Evolutionary conservation across 495 filamentous ascomycete genomes (phyloP).

Genomic region (Xylaria bambusicola): DNA sequence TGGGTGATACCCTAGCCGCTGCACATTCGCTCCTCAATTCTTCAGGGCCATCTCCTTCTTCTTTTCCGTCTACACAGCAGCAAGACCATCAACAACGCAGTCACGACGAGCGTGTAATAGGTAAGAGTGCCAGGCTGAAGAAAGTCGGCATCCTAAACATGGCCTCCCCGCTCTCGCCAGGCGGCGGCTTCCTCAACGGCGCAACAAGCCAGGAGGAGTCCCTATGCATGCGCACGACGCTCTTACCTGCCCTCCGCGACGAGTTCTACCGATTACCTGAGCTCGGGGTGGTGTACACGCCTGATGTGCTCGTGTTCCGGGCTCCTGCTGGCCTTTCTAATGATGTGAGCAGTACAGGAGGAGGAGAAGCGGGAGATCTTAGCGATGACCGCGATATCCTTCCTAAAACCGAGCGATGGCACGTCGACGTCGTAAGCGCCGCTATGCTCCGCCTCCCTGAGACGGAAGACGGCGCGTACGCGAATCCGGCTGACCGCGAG

Average conservation of each 20-base stretch:
- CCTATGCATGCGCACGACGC: slow-evolving; percentile 64
- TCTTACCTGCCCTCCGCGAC: slow-evolving; percentile 55
- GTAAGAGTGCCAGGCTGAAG: slow-evolving; percentile 16
- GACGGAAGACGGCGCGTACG: slow-evolving; percentile 28
- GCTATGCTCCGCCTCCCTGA: slow-evolving; percentile 56
- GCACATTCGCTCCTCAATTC: slow-evolving; percentile 36
- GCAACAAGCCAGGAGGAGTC: slow-evolving; percentile 66
- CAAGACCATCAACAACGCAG: not conserved
- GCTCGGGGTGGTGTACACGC: slow-evolving; percentile 59
- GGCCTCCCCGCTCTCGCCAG: slow-evolving; percentile 56
- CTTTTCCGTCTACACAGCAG: slow-evolving; percentile 29
- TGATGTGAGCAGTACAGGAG: too few relatives aligned
- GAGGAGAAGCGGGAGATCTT: slow-evolving; percentile 9
- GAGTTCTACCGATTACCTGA: slow-evolving; percentile 59
- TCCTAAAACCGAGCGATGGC: slow-evolving; percentile 41
- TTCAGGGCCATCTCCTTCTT: slow-evolving; percentile 23
- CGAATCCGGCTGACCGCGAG: slow-evolving; percentile 43
- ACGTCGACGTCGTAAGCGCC: slow-evolving; percentile 59
- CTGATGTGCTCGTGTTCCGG: slow-evolving; percentile 41
- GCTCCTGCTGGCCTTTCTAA: not conserved
- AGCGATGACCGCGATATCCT: slow-evolving; percentile 40
- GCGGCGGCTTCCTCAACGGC: slow-evolving; percentile 62
- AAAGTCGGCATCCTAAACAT: slow-evolving; percentile 61
- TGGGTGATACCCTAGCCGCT: slow-evolving; percentile 51
- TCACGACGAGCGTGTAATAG: too few relatives aligned